Conservation (phyloP, 345 rosid species). For the Leavenworthia alabamica region DNA sequence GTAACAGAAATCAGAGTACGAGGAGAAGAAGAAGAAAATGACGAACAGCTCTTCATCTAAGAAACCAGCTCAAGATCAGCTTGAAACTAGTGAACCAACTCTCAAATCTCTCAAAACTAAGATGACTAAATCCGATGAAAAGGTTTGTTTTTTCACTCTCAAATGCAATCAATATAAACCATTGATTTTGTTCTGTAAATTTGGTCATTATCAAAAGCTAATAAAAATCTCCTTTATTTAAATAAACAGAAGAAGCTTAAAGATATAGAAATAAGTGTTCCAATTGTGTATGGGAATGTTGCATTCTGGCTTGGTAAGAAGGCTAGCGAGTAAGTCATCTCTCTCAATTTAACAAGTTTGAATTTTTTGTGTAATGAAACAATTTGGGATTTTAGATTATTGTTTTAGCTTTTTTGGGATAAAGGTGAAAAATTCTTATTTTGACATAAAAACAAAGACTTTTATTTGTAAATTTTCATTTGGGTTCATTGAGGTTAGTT, state of each 20-base stretch:
- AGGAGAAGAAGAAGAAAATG: constrained; percentile 12
- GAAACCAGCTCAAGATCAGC: constrained; percentile 42
- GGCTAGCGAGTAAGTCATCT: constrained; percentile 66
- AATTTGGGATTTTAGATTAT: neutral
- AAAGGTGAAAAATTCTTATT: neutral
- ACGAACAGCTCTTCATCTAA: constrained; percentile 38
- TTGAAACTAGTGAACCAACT: constrained; percentile 33
- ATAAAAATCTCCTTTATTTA: neutral
- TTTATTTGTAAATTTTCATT: neutral
- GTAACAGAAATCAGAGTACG: neutral
- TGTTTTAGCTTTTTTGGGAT: neutral
- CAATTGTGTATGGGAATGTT: constrained; percentile 63
- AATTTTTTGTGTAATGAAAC: neutral
- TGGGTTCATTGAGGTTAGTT: neutral
- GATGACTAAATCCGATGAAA: constrained; percentile 56
- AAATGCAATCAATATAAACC: neutral
- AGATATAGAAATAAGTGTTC: constrained; percentile 66
- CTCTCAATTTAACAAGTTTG: neutral
- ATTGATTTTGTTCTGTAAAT: neutral
- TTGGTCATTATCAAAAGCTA: neutral
- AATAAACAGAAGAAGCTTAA: constrained; percentile 54
- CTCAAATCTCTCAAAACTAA: constrained; percentile 36
- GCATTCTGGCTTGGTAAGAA: constrained; percentile 83
- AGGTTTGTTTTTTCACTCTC: constrained; percentile 9
- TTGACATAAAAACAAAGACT: neutral